phyloP scores from a whole-genome alignment of 345 rosid genomes.

The Iberis pinnata region DNA sequence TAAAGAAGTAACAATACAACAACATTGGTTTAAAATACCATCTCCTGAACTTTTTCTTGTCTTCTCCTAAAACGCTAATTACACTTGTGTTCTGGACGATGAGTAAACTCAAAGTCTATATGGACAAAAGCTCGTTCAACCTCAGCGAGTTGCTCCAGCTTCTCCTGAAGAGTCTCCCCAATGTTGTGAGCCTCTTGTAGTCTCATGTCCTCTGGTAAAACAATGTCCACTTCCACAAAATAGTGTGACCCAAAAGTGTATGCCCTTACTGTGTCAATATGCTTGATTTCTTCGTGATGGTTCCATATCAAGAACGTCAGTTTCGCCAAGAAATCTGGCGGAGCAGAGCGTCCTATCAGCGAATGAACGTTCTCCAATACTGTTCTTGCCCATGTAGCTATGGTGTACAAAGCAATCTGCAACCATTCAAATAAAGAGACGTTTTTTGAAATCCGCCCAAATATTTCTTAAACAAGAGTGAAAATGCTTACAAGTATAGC shows the following conservation, averaged over 20 bases:
- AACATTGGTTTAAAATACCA: not conserved
- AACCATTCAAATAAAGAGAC: not conserved
- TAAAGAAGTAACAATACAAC: constrained; percentile 9
- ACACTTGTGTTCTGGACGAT: constrained; percentile 66
- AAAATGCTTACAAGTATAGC: constrained; percentile 44
- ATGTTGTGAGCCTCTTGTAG: constrained; percentile 67
- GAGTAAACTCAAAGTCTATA: constrained; percentile 78
- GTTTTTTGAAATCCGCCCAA: not conserved
- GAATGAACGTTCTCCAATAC: constrained; percentile 70
- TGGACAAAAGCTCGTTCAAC: constrained; percentile 89
- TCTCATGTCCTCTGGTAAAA: constrained; percentile 63
- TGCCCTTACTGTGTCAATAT: constrained; percentile 76
- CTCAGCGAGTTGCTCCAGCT: constrained; percentile 70
- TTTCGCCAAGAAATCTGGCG: constrained; percentile 75
- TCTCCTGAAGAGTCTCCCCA: constrained; percentile 74
- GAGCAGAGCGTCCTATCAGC: constrained; percentile 71
- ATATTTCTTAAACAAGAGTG: not conserved
- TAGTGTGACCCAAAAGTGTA: constrained; percentile 77
- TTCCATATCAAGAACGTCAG: constrained; percentile 75
- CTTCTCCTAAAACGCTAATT: constrained; percentile 18
- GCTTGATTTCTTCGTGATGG: constrained; percentile 64
- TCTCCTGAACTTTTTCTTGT: constrained; percentile 1
- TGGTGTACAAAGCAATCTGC: constrained; percentile 75
- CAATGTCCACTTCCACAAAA: constrained; percentile 84
- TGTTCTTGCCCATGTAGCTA: constrained; percentile 65